Evolutionary conservation across 345 rosid genomes (phyloP).

Genomic region (Aurinia saxatilis): DNA sequence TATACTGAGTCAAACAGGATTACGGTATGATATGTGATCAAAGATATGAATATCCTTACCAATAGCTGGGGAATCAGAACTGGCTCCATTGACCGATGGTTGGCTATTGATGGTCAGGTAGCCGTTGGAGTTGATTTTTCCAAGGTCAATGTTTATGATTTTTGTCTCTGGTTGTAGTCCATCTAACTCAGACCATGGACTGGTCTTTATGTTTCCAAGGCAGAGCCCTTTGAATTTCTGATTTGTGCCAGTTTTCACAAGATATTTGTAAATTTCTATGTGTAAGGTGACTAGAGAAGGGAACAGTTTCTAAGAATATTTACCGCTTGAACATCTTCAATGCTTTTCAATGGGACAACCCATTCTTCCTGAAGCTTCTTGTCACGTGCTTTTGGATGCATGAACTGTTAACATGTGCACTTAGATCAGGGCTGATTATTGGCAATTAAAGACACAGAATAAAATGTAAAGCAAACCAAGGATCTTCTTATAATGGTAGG

Average conservation of each 20-base stretch:
- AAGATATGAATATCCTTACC: conserved; percentile 37
- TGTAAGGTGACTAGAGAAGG: neutral
- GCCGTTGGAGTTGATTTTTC: conserved; percentile 76
- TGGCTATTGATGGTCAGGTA: conserved; percentile 96
- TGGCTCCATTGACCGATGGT: conserved; percentile 85
- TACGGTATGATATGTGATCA: neutral
- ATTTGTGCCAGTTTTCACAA: conserved; percentile 11
- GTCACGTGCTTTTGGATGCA: conserved; percentile 64
- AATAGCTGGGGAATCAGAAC: conserved; percentile 69
- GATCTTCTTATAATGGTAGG: neutral
- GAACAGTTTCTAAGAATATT: neutral
- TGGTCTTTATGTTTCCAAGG: conserved; percentile 72
- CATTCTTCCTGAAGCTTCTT: conserved; percentile 90
- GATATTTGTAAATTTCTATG: conserved; percentile 9
- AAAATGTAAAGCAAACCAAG: neutral
- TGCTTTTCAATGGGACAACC: conserved; percentile 58
- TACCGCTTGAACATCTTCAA: conserved; percentile 85
- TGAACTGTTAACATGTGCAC: conserved; percentile 18
- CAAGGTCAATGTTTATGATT: conserved; percentile 79
- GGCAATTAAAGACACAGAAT: neutral
- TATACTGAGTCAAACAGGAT: neutral
- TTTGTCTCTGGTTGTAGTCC: conserved; percentile 93
- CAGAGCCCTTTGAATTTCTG: conserved; percentile 85
- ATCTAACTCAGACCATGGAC: conserved; percentile 96
- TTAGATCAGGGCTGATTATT: neutral